Evolutionary conservation across 2,329 filamentous ascomycete genomes (phyloP).

Genomic region (Penicillium sp.): DNA sequence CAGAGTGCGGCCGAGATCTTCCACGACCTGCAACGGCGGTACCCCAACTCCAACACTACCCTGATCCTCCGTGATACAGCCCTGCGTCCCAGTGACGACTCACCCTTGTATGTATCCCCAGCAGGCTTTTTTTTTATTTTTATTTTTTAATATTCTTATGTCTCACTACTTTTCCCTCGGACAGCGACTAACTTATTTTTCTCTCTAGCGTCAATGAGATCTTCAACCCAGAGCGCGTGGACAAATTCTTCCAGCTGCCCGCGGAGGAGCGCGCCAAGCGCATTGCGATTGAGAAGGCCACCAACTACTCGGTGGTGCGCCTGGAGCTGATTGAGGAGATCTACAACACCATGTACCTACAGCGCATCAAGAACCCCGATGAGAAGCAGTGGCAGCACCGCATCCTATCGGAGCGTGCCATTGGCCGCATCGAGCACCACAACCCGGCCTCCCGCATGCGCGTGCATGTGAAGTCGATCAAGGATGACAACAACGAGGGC

Average conservation of each 20-base stretch:
- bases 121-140: neutral
- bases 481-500: constrained; percentile 31
- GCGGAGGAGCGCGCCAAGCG: constrained; percentile 60
- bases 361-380: constrained; percentile 69
- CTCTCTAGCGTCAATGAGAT: constrained; percentile 73
- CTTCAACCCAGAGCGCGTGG: constrained; percentile 85
- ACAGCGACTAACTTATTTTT: constrained; percentile 5
- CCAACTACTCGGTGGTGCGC: constrained; percentile 93
- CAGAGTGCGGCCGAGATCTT: constrained; percentile 97
- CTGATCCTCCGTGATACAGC: constrained; percentile 82
- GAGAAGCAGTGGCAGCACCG: constrained; percentile 77
- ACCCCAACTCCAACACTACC: constrained; percentile 75
- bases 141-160: neutral
- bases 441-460: constrained; percentile 53
- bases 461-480: constrained; percentile 58
- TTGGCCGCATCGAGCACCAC: constrained; percentile 61
- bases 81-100: constrained; percentile 88
- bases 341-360: constrained; percentile 84
- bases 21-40: constrained; percentile 77
- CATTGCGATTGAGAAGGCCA: constrained; percentile 71
- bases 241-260: constrained; percentile 69
- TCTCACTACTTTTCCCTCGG: neutral
- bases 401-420: constrained; percentile 68
- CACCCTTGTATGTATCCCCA: constrained; percentile 71
- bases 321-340: constrained; percentile 86